phyloP scores from a whole-genome alignment of 2,329 filamentous ascomycete genomes.

The Colletotrichum scovillei region DNA sequence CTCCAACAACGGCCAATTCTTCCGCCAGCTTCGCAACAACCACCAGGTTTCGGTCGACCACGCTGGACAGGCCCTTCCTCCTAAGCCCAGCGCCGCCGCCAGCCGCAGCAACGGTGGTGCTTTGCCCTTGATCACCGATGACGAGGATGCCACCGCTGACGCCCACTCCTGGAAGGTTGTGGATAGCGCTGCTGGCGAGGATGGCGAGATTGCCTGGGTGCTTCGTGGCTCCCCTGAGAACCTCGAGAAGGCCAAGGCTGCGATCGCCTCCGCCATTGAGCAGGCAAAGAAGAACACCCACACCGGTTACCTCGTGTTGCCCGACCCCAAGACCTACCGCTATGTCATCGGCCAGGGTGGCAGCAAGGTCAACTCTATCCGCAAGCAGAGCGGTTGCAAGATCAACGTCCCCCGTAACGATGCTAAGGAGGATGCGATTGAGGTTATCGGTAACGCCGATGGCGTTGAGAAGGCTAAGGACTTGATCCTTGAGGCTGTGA shows the following conservation, averaged over 20 bases:
- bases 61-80: slow-evolving; percentile 80
- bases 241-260: slow-evolving; percentile 82
- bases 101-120: slow-evolving; percentile 68
- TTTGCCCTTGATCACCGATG: slow-evolving; percentile 94
- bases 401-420: slow-evolving; percentile 93
- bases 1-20: slow-evolving; percentile 90
- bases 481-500: slow-evolving; percentile 86
- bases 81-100: slow-evolving; percentile 66
- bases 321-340: slow-evolving; percentile 89
- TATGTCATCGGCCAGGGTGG: slow-evolving; percentile 91
- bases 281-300: slow-evolving; percentile 76
- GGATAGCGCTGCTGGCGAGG: slow-evolving; percentile 68
- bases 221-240: slow-evolving; percentile 83
- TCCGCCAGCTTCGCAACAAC: slow-evolving; percentile 89
- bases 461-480: slow-evolving; percentile 90
- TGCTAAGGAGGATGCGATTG: slow-evolving; percentile 82
- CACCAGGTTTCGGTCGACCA: slow-evolving; percentile 93
- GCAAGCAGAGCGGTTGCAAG: slow-evolving; percentile 91
- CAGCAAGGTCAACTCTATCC: slow-evolving; percentile 91
- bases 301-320: slow-evolving; percentile 88
- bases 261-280: slow-evolving; percentile 78
- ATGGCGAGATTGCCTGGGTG: slow-evolving; percentile 88
- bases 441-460: slow-evolving; percentile 83
- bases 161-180: slow-evolving; percentile 88
- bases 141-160: slow-evolving; percentile 71